Evolutionary conservation across 257 asterid species (phyloP), one percentile per base, ranked within the genome.

Genomic region (Echites panduratus): DNA sequence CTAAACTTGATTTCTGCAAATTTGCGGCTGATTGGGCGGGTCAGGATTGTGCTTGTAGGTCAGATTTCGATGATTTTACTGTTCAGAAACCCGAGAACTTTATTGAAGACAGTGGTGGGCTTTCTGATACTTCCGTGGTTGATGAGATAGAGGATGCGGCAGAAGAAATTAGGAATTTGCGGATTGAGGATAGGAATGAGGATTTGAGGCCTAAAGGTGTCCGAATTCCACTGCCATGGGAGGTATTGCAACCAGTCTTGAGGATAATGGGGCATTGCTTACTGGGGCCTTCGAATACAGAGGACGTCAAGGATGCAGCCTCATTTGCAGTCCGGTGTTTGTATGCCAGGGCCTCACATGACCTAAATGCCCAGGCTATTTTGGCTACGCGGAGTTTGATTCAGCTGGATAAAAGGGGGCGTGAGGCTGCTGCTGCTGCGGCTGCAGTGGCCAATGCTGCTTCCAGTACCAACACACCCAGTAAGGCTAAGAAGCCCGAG

Each of bases 401-500:
- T 82, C 90, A 85, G 83, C 97, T 95, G 0, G 96, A 90, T 68
- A 86, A 49, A 75, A 88, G 92, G 79, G 90, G 85, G 9, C 95
- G 96, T 0, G 90, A 92, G 72, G 85, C 88, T 22, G 93, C 85
- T 52, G 83, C 85, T 54, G 82, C 68, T 43, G 81, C 83, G 0
- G 85, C 86, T 9, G 86, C 84, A 24, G 81, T 67, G 41, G 81
- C 87, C 65, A 78, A 62, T 79, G 83, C 88, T 64, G 62, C 90
- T 20, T 94, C 97, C 20, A 89, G 85, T 84, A 86, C 84, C 22
- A 94, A 81, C 83, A 94, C 99, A 9, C 99, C 99, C 7, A 91
- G 93, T 84, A 94, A 94, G 85, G 97, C 92, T 53, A 95, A 90
- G 84, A 95, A 88, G 84, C 98, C 98, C 0, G 98, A 95, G 90